A percentile compares a stretch with the other conserved stretches of the same genome.
Evolutionary conservation across 805 yeast species (phyloP).

Genomic region (Saturnispora hagleri): DNA sequence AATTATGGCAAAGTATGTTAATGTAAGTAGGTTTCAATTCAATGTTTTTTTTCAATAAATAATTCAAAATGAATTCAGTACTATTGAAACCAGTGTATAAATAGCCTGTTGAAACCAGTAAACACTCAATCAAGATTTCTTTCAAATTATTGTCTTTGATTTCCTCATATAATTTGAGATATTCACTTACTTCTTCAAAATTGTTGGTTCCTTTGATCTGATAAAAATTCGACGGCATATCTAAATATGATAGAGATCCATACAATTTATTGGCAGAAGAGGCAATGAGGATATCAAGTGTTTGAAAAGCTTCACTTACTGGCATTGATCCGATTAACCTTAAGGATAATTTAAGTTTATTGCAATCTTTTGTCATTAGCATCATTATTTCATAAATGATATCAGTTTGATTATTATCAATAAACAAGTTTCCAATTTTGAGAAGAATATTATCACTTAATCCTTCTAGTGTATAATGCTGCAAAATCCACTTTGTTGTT

Average conservation of each 20-base stretch:
- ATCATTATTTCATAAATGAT: constrained; percentile 7
- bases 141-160: constrained; percentile 6
- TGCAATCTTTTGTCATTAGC: constrained; percentile 3
- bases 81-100: constrained; percentile 14
- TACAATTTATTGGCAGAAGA: background rate
- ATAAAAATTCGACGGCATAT: constrained; percentile 10
- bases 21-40: constrained; percentile 12
- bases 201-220: constrained; percentile 8
- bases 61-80: constrained; percentile 12
- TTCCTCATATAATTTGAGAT: background rate
- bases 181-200: constrained; percentile 7
- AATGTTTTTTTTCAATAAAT: constrained; percentile 2
- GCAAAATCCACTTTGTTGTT: background rate
- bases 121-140: constrained; percentile 12
- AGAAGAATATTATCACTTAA: constrained; percentile 7
- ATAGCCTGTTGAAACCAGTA: constrained; percentile 18
- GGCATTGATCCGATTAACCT: constrained; percentile 9
- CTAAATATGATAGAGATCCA: background rate
- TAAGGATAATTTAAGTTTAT: constrained; percentile 6
- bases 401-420: constrained; percentile 8
- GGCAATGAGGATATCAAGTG: background rate
- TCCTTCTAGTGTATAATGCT: background rate
- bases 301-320: constrained; percentile 2
- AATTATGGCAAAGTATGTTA: constrained; percentile 14
- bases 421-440: constrained; percentile 3